A percentile compares a stretch with the other conserved stretches of the same genome.
Evolutionary conservation across 805 yeast genomes (phyloP).

Genomic region (Dipodascopsis tothii): DNA sequence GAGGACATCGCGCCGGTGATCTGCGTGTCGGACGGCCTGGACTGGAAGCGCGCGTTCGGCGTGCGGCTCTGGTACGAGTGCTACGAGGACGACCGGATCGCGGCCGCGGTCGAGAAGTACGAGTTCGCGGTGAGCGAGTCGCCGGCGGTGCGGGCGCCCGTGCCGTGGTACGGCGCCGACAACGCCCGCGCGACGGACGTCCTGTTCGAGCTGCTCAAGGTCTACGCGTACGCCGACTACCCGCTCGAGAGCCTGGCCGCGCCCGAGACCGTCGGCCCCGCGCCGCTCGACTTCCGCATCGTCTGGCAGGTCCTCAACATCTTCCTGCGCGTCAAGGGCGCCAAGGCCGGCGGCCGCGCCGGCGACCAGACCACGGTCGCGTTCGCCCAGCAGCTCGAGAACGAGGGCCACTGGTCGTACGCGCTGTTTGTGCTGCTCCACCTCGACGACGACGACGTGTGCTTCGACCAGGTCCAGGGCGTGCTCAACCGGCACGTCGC

Average conservation of each 20-base stretch:
- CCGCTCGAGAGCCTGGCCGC: slow-evolving; percentile 9
- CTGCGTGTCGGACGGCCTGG: slow-evolving; percentile 36
- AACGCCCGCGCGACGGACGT: slow-evolving; percentile 4
- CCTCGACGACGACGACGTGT: slow-evolving; percentile 41
- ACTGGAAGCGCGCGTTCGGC: slow-evolving; percentile 62
- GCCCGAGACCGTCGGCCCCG: background rate
- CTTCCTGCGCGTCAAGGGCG: slow-evolving; percentile 26
- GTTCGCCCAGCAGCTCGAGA: slow-evolving; percentile 47
- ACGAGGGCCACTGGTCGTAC: slow-evolving; percentile 46
- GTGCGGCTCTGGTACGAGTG: slow-evolving; percentile 51
- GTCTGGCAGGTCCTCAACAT: slow-evolving; percentile 48
- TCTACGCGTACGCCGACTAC: slow-evolving; percentile 13
- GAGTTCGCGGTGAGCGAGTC: slow-evolving; percentile 16
- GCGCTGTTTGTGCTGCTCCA: slow-evolving; percentile 60
- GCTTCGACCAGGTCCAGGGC: slow-evolving; percentile 37
- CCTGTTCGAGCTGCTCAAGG: slow-evolving; percentile 14
- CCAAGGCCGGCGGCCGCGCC: background rate
- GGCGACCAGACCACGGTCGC: slow-evolving; percentile 37
- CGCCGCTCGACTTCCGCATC: slow-evolving; percentile 15
- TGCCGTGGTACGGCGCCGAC: background rate
- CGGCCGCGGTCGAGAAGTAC: slow-evolving; percentile 23
- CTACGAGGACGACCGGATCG: slow-evolving; percentile 16
- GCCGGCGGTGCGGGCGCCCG: slow-evolving; percentile 6
- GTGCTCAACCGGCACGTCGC: slow-evolving; percentile 25
- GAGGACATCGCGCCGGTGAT: slow-evolving; percentile 20